These are phyloP conservation scores for Passalora sequoiae DNA, from an alignment of 2,329 filamentous ascomycete genomes.

Conservation along the genomic window DNA sequence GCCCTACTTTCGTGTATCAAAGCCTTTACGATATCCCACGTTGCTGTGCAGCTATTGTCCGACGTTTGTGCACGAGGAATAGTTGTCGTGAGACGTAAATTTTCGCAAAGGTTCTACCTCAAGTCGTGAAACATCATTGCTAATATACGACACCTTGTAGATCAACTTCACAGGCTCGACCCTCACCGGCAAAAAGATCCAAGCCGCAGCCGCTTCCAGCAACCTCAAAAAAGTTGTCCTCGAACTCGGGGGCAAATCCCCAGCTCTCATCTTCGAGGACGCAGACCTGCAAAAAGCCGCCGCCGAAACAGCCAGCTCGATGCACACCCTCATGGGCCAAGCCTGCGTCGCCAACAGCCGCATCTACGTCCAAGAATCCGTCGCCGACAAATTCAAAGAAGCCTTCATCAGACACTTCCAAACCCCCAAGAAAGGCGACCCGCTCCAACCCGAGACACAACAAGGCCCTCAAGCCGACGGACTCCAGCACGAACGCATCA, in stretches of 20 bases:
- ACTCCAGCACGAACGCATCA: slow-evolving; percentile 43
- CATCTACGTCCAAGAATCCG: slow-evolving; percentile 52
- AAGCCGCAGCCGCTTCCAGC: slow-evolving; percentile 25
- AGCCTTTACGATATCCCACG: not conserved
- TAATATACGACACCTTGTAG: no score
- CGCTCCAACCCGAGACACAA: slow-evolving; percentile 61
- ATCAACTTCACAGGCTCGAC: slow-evolving; percentile 75
- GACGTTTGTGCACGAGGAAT: no score
- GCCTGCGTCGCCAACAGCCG: slow-evolving; percentile 57
- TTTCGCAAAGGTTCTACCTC: no score
- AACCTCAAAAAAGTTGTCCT: slow-evolving; percentile 55
- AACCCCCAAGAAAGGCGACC: slow-evolving; percentile 60
- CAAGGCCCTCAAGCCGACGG: slow-evolving; percentile 63
- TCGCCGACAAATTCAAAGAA: slow-evolving; percentile 57
- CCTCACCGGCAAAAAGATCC: slow-evolving; percentile 49
- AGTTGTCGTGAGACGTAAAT: no score
- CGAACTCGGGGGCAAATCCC: slow-evolving; percentile 56
- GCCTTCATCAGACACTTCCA: slow-evolving; percentile 55
- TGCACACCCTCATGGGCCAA: slow-evolving; percentile 54
- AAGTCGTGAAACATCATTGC: no score
- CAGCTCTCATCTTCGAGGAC: slow-evolving; percentile 46
- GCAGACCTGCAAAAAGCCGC: slow-evolving; percentile 39
- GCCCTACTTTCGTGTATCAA: no score
- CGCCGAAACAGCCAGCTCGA: slow-evolving; percentile 57
- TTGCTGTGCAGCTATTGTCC: no score